A percentile compares a stretch with the other conserved stretches of the same genome.
Conservation (phyloP, 164 flowering plant genomes). For the Magnolia kwangsiensis region DNA sequence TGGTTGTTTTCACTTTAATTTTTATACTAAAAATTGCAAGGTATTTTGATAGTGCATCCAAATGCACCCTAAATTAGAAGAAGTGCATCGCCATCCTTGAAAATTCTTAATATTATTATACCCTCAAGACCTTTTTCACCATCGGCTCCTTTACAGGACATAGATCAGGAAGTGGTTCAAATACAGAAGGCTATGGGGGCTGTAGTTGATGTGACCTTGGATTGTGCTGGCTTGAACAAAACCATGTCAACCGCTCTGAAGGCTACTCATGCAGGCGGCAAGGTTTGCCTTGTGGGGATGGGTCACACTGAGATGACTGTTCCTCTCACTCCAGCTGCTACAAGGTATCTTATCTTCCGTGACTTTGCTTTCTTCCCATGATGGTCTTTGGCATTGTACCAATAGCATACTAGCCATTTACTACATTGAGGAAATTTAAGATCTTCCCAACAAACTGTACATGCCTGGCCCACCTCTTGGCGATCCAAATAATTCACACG, state of each 20-base stretch:
- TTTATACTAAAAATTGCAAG: background rate
- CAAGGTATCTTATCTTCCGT: slow-evolving; percentile 43
- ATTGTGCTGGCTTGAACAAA: slow-evolving; percentile 84
- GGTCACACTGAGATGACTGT: slow-evolving; percentile 74
- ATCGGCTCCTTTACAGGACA: slow-evolving; percentile 43
- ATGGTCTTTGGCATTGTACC: background rate
- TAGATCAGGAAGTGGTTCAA: slow-evolving; percentile 46
- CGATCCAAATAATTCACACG: background rate
- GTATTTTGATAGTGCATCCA: background rate
- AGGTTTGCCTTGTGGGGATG: slow-evolving; percentile 91
- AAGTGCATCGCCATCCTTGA: background rate
- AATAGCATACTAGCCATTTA: too few species aligned
- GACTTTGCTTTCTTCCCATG: background rate
- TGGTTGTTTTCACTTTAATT: background rate
- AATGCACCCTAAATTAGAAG: background rate
- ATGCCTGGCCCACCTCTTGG: background rate
- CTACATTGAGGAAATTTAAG: background rate
- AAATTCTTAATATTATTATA: background rate
- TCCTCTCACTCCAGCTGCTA: slow-evolving; percentile 81
- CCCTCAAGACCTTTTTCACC: background rate
- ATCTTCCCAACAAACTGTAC: background rate
- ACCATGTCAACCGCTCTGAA: slow-evolving; percentile 78
- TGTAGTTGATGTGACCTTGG: slow-evolving; percentile 62
- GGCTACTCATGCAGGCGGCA: slow-evolving; percentile 83
- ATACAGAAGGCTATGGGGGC: slow-evolving; percentile 64